phyloP scores from a whole-genome alignment of 1,139 yeast species.

The Pneumocystis oryctolagi region DNA sequence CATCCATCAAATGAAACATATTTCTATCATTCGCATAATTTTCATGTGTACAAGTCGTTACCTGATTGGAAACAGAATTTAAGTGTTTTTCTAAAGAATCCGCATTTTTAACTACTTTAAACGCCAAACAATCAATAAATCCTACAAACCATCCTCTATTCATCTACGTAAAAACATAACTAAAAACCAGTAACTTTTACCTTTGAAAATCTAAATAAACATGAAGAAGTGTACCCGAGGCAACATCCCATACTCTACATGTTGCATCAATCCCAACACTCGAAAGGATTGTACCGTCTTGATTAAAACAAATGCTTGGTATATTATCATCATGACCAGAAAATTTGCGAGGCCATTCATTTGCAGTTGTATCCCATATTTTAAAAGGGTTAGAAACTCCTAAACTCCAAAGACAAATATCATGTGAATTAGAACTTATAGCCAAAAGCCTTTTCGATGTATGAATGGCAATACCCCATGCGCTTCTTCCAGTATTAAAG shows the following conservation, averaged over 20 bases:
- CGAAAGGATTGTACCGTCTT: neutral
- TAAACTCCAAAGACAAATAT: slow-evolving; percentile 2
- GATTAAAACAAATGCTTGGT: slow-evolving; percentile 4
- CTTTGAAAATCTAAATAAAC: neutral
- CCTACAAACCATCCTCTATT: neutral
- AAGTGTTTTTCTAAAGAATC: neutral
- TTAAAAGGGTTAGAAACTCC: neutral
- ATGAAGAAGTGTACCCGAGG: neutral
- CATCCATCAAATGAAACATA: neutral
- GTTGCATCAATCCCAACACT: slow-evolving; percentile 2
- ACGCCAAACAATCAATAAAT: neutral
- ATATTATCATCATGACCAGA: slow-evolving; percentile 4
- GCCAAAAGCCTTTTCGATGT: slow-evolving; percentile 1
- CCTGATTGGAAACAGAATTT: neutral
- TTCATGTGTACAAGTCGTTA: neutral
- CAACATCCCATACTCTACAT: neutral
- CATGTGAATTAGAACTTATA: slow-evolving; percentile 3
- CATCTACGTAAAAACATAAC: neutral
- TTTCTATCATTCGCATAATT: neutral
- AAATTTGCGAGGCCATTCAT: neutral
- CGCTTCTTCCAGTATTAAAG: slow-evolving; percentile 3
- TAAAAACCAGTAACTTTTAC: neutral
- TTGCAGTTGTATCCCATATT: neutral
- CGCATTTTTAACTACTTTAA: neutral
- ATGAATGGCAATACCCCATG: slow-evolving; percentile 6